These are phyloP conservation scores for Didymella segeticola DNA, from an alignment of 2,329 filamentous ascomycete species.

Conservation along the genomic window DNA sequence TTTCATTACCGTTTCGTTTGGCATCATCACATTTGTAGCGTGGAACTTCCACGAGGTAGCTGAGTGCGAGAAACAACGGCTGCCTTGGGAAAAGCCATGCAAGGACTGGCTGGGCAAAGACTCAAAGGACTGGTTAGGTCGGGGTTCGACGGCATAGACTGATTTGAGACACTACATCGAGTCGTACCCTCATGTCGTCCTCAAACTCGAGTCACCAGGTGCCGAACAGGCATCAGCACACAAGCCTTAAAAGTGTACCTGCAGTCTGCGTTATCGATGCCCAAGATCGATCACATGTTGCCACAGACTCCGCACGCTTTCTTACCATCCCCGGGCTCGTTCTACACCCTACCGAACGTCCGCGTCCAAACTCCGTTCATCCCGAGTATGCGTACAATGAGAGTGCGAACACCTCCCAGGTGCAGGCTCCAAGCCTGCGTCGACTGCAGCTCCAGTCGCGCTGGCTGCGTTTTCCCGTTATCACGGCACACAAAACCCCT, in stretches of 20 bases:
- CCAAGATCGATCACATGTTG: background rate
- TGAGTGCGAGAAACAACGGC: slow-evolving; percentile 31
- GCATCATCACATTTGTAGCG: slow-evolving; percentile 25
- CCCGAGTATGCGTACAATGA: background rate
- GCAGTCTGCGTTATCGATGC: background rate
- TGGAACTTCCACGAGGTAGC: slow-evolving; percentile 36
- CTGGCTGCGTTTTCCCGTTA: background rate
- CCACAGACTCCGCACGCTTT: background rate
- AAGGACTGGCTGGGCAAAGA: slow-evolving; percentile 33
- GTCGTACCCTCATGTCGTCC: background rate
- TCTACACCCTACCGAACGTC: background rate
- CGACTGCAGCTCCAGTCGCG: background rate
- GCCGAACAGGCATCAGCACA: background rate
- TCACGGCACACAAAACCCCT: background rate
- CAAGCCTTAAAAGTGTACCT: background rate
- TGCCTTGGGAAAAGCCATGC: slow-evolving; percentile 34
- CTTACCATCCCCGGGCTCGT: background rate
- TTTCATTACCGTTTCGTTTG: slow-evolving; percentile 24
- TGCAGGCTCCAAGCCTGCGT: background rate
- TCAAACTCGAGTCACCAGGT: background rate
- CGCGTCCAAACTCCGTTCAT: background rate
- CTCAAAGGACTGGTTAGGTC: slow-evolving; percentile 28
- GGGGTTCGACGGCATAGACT: background rate
- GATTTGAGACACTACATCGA: background rate
- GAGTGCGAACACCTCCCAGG: background rate